These are phyloP conservation scores for Boletus bicolor DNA, from an alignment of 768 basidiomycete species.

Conservation along the genomic window DNA sequence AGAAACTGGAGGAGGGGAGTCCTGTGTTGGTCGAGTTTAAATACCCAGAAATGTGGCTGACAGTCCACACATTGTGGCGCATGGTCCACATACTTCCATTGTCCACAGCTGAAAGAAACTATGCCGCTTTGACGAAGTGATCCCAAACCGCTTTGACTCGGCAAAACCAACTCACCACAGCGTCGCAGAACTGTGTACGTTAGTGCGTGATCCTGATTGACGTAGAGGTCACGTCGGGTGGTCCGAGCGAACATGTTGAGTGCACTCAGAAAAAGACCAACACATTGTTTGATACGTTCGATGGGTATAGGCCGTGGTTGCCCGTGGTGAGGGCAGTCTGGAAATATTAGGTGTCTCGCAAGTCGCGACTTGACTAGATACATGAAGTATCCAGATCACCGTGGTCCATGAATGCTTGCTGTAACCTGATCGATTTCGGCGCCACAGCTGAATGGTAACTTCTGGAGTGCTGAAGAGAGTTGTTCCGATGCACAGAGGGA, in stretches of 20 bases:
- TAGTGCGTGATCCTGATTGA: not conserved
- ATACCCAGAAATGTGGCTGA: conserved; percentile 13
- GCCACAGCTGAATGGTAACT: not conserved
- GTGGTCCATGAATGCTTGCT: not conserved
- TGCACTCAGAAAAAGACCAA: not conserved
- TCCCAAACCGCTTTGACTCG: not conserved
- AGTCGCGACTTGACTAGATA: too few relatives aligned
- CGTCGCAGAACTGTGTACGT: not conserved
- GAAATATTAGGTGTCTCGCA: too few relatives aligned
- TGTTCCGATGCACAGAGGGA: not conserved
- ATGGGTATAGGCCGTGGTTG: not conserved
- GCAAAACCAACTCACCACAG: not conserved
- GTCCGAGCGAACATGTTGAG: not conserved
- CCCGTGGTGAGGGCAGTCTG: not conserved
- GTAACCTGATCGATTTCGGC: not conserved
- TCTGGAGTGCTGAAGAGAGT: not conserved
- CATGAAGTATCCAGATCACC: not conserved
- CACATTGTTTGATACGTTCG: not conserved
- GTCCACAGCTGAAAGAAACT: not conserved
- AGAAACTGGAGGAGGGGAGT: not conserved
- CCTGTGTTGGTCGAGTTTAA: conserved; percentile 1
- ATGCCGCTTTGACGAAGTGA: not conserved
- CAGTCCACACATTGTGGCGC: not conserved
- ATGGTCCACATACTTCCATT: not conserved
- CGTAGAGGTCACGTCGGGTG: not conserved